Evolutionary conservation across 768 basidiomycete species (phyloP), one percentile per base, ranked within the genome.

Genomic region (Panellus pusillus): DNA sequence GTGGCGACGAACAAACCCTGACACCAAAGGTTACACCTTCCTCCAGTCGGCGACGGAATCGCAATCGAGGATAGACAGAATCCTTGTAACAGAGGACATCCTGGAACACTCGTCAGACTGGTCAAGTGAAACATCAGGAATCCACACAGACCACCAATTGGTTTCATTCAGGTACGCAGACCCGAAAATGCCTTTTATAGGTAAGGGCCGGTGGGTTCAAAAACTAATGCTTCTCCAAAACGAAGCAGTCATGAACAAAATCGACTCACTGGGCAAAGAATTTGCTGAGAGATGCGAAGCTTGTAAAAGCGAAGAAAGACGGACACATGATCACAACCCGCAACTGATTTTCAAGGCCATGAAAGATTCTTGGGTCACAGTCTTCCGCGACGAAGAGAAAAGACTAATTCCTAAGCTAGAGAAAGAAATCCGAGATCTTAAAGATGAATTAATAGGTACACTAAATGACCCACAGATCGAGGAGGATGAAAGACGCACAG

Each of bases 271-370:
- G 2, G 44, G 51, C 8, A 29, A 40, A 19, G 28, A 32, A 6
- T 17, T 19, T 6, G 50, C 31, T 7, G 31, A 32, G 13, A 6
- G 31, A 32, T 32, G 31, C 31, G 31, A 32, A 13, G 31, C 6
- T 7, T 7, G 31, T 32, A 19, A 15, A 18, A 9, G 9, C 24
- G 5, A 39, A 17, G 19, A 20, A 32, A 32, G 24, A 46, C 27
- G 51, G 4, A 31, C 44, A 3, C 13, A 28, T 4, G 37, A 39
- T 3, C 36, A 52, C 0, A 52, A 45, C 18, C 28, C 51, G 3
- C 51, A 52, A 13, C 8, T 19, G 3, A 45, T 52, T 2, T 41
- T 52, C 27, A 46, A 1, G 65, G 68, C 0, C 68, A 68, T 8
- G 36, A 63, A 47, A 65, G 63, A 32, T 38, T 1, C 52, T 60